Evolutionary conservation across 257 asterid species (phyloP).

Genomic region (Capsicum rhomboideum): DNA sequence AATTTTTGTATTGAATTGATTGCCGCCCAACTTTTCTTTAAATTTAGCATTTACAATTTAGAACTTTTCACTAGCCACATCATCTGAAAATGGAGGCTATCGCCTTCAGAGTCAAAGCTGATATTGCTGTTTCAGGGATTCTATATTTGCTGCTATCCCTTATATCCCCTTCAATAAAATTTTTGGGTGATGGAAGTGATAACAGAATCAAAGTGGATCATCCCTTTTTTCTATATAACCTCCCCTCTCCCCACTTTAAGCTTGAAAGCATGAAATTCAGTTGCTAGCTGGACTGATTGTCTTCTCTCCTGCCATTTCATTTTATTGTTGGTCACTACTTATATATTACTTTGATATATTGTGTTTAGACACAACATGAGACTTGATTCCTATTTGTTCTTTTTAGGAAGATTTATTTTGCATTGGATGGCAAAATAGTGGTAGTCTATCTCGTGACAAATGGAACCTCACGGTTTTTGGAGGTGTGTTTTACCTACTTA

Average conservation of each 20-base stretch:
- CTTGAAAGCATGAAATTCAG: too few species aligned
- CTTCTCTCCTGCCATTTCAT: background rate
- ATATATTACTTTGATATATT: background rate
- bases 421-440: slow-evolving; percentile 96
- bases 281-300: too few species aligned
- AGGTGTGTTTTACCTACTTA: slow-evolving; percentile 40
- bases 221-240: background rate
- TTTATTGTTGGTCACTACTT: background rate
- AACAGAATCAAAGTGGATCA: background rate
- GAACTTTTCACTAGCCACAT: background rate
- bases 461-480: slow-evolving; percentile 79
- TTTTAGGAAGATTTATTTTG: slow-evolving; percentile 84
- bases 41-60: background rate
- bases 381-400: background rate
- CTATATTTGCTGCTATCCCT: background rate
- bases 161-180: background rate
- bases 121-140: background rate
- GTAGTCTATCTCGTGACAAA: slow-evolving; percentile 58
- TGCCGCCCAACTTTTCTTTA: background rate
- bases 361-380: background rate
- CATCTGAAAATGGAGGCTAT: background rate
- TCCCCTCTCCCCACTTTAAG: background rate
- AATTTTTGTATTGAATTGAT: background rate
- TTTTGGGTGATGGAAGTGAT: background rate
- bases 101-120: background rate